phyloP scores from a whole-genome alignment of 768 basidiomycete species.

The Lentinula lateritia region DNA sequence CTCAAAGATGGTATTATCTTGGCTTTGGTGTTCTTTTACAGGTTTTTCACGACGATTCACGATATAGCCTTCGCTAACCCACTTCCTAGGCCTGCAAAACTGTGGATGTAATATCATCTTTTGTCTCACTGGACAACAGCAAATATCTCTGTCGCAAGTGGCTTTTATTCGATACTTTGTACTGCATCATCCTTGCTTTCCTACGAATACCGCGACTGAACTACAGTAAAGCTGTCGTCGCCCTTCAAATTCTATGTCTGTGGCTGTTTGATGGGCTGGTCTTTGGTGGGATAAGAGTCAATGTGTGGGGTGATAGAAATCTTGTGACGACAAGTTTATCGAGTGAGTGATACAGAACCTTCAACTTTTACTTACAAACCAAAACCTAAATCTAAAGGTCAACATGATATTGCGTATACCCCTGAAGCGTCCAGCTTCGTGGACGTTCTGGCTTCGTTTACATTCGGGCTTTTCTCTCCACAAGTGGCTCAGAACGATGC shows the following conservation, averaged over 20 bases:
- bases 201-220: conserved; percentile 72
- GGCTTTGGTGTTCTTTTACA: conserved; percentile 75
- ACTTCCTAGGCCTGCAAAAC: conserved; percentile 63
- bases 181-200: conserved; percentile 48
- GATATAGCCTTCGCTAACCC: conserved; percentile 5
- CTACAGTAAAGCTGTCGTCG: conserved; percentile 58
- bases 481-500: conserved; percentile 37
- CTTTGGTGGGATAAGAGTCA: conserved; percentile 67
- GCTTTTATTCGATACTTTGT: conserved; percentile 65
- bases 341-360: conserved; percentile 20
- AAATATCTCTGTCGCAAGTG: conserved; percentile 55
- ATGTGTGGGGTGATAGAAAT: conserved; percentile 31
- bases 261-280: conserved; percentile 65
- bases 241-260: conserved; percentile 54
- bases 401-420: conserved; percentile 33
- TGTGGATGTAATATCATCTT: conserved; percentile 59
- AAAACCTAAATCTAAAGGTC: conserved; percentile 14
- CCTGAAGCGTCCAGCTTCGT: conserved; percentile 42
- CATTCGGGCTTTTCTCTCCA: conserved; percentile 44
- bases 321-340: conserved; percentile 14
- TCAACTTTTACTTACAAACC: not conserved
- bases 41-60: conserved; percentile 31
- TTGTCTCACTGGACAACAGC: conserved; percentile 41
- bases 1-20: conserved; percentile 74
- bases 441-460: conserved; percentile 42